Percentiles rank a stretch among this genome's conserved stretches.
phyloP scores from a whole-genome alignment of 2,329 filamentous ascomycete genomes.

The Phialophora verrucosa region DNA sequence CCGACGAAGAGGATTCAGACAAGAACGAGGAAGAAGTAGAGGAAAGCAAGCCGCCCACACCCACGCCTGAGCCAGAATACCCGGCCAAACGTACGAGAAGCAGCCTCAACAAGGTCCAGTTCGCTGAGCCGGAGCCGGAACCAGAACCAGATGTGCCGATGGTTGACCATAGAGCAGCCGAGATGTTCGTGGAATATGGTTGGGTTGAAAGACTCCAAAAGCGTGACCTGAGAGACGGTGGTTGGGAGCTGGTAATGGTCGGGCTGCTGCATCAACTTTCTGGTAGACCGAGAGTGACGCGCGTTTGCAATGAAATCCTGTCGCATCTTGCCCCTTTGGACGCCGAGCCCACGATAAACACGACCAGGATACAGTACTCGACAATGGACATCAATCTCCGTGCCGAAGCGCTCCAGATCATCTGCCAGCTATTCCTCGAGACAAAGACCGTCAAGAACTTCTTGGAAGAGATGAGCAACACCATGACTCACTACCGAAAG shows the following conservation, averaged over 20 bases:
- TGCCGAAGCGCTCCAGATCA: slow-evolving; percentile 78
- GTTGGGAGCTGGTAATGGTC: slow-evolving; percentile 89
- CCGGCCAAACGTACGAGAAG: slow-evolving; percentile 77
- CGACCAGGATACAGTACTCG: slow-evolving; percentile 73
- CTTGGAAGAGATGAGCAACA: slow-evolving; percentile 88
- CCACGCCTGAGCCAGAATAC: slow-evolving; percentile 73
- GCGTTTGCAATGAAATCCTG: slow-evolving; percentile 78
- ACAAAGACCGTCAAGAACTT: slow-evolving; percentile 86
- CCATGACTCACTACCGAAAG: slow-evolving; percentile 94
- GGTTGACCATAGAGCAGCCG: slow-evolving; percentile 64
- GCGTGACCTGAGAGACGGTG: slow-evolving; percentile 82
- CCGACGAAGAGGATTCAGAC: slow-evolving; percentile 70
- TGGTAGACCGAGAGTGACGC: slow-evolving; percentile 70
- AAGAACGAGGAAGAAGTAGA: slow-evolving; percentile 66
- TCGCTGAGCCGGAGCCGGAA: slow-evolving; percentile 64
- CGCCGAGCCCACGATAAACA: slow-evolving; percentile 75
- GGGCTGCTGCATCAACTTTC: slow-evolving; percentile 86
- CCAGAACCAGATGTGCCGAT: slow-evolving; percentile 45
- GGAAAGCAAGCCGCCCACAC: slow-evolving; percentile 59
- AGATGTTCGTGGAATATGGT: slow-evolving; percentile 73
- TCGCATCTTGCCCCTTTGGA: slow-evolving; percentile 80
- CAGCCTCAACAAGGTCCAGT: slow-evolving; percentile 79
- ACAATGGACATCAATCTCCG: slow-evolving; percentile 82
- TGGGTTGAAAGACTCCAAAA: slow-evolving; percentile 86
- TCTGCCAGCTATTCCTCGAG: slow-evolving; percentile 83